These are phyloP conservation scores for Yarrowia sp. DNA, from an alignment of 805 yeast species.

Conservation along the genomic window DNA sequence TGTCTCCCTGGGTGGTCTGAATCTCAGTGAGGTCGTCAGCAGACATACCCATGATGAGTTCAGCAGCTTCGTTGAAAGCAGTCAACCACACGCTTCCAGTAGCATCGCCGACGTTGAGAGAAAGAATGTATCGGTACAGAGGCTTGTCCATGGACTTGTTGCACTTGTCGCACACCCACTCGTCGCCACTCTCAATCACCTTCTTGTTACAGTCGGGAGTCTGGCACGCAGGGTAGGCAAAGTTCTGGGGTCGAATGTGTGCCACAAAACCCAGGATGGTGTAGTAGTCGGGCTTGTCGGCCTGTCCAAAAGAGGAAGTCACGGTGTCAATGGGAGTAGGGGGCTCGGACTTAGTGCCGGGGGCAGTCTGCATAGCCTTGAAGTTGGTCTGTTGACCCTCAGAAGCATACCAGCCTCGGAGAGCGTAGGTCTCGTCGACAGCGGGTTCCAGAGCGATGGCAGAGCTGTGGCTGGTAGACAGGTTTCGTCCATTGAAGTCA, in stretches of 20 bases:
- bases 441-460: conserved; percentile 80
- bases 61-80: conserved; percentile 82
- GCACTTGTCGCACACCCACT: conserved; percentile 95
- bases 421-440: conserved; percentile 76
- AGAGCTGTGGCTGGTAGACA: conserved; percentile 78
- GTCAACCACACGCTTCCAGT: conserved; percentile 86
- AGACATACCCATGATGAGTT: conserved; percentile 60
- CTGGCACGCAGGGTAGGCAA: conserved; percentile 88
- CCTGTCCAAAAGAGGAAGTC: conserved; percentile 64
- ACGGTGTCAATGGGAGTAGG: conserved; percentile 68
- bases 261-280: conserved; percentile 70
- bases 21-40: conserved; percentile 51
- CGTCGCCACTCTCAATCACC: conserved; percentile 68
- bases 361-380: conserved; percentile 53
- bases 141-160: conserved; percentile 68
- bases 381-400: conserved; percentile 65
- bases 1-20: conserved; percentile 40
- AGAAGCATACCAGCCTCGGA: conserved; percentile 94
- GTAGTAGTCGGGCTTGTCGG: conserved; percentile 79
- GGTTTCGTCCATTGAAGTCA: conserved; percentile 82
- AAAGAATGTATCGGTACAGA: conserved; percentile 72
- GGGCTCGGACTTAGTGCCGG: conserved; percentile 43
- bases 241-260: conserved; percentile 62
- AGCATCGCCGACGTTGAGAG: conserved; percentile 72
- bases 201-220: conserved; percentile 74